phyloP scores from a whole-genome alignment of 2,329 filamentous ascomycete genomes.

The Aspergillus persii region DNA sequence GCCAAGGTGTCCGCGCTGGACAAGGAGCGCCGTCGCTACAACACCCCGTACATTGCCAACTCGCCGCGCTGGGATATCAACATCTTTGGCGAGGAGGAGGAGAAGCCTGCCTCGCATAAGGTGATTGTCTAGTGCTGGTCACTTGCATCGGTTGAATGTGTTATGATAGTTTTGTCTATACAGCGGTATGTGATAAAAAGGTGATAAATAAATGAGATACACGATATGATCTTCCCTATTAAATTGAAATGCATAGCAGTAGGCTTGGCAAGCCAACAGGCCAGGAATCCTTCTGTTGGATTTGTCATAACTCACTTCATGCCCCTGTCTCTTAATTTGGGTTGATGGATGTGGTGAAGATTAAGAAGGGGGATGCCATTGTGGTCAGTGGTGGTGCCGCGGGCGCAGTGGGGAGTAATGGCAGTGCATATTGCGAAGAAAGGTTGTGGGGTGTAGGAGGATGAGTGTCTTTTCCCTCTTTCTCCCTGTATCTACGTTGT shows the following conservation, averaged over 20 bases:
- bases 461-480: not conserved
- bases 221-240: no score
- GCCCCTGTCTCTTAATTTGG: conserved; percentile 41
- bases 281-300: no score
- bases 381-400: conserved; percentile 50
- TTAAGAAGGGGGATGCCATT: conserved; percentile 41
- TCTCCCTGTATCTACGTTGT: not conserved
- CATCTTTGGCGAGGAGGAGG: conserved; percentile 55
- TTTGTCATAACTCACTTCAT: no score
- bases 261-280: no score
- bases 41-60: conserved; percentile 38
- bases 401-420: conserved; percentile 49
- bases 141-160: conserved; percentile 8
- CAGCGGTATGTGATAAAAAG: not conserved
- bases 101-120: conserved; percentile 51
- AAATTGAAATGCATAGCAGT: no score
- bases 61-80: conserved; percentile 57
- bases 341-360: conserved; percentile 38
- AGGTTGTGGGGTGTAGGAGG: conserved; percentile 24
- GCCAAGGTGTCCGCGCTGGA: conserved; percentile 34
- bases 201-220: no score
- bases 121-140: conserved; percentile 37
- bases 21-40: conserved; percentile 36
- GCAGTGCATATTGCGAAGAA: conserved; percentile 54
- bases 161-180: not conserved